Evolutionary conservation across 1,284 basidiomycete species (phyloP).

Genomic region (Tremellales sp.): DNA sequence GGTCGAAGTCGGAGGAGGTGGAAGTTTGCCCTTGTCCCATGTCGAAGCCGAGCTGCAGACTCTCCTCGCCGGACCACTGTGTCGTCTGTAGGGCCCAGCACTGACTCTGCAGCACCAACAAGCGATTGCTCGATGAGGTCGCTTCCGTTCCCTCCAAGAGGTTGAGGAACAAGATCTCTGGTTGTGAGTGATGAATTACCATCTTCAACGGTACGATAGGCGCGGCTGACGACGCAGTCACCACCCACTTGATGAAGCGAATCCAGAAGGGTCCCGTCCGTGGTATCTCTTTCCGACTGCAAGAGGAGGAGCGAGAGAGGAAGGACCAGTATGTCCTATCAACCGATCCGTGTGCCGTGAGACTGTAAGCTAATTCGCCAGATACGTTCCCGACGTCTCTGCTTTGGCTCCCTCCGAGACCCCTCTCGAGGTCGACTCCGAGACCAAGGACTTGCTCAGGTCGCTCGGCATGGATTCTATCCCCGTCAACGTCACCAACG

Average conservation of each 20-base stretch:
- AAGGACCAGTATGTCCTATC: slow-evolving; percentile 70
- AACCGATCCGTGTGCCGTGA: not conserved
- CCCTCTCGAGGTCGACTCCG: slow-evolving; percentile 79
- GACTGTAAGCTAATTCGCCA: slow-evolving; percentile 1
- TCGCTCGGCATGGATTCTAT: slow-evolving; percentile 88
- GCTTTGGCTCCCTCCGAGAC: slow-evolving; percentile 75
- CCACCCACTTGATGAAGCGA: slow-evolving; percentile 99
- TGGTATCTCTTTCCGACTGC: slow-evolving; percentile 99
- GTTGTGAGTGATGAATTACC: slow-evolving; percentile 53
- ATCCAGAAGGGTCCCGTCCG: slow-evolving; percentile 99
- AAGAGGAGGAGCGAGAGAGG: slow-evolving; percentile 99
- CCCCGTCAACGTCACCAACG: slow-evolving; percentile 64
- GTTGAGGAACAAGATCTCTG: slow-evolving; percentile 98
- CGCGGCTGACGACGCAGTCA: slow-evolving; percentile 54
- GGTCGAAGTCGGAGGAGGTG: no score
- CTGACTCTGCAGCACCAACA: slow-evolving; percentile 70
- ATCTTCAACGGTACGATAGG: not conserved
- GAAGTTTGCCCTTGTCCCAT: no score
- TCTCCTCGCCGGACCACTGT: no score
- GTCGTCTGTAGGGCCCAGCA: slow-evolving; percentile 7
- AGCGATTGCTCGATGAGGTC: slow-evolving; percentile 99
- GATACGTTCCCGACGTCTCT: slow-evolving; percentile 90
- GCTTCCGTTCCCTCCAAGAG: slow-evolving; percentile 98
- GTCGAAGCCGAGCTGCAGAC: no score
- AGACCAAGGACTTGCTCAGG: slow-evolving; percentile 88